Percentiles rank a stretch among this genome's conserved stretches.
These are phyloP conservation scores for Neurospora africana DNA, from an alignment of 495 filamentous ascomycete genomes.

Conservation along the genomic window DNA sequence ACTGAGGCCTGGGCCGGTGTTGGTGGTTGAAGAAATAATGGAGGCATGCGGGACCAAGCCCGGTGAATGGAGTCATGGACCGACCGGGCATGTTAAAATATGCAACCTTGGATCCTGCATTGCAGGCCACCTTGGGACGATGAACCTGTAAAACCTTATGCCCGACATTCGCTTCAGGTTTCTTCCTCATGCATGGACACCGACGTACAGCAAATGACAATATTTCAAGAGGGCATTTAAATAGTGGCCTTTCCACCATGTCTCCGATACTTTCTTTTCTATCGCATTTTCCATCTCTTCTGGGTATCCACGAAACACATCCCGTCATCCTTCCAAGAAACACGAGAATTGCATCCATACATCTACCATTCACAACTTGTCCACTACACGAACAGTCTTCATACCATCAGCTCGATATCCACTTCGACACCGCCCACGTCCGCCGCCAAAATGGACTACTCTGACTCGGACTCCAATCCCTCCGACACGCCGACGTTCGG, in stretches of 20 bases:
- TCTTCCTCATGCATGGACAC: background rate
- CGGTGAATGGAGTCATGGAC: background rate
- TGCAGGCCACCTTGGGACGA: background rate
- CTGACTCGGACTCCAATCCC: background rate
- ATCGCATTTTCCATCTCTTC: background rate
- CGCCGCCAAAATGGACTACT: background rate
- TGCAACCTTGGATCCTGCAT: background rate
- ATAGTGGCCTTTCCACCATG: background rate
- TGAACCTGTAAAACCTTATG: background rate
- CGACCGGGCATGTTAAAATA: background rate
- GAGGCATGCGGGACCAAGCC: background rate
- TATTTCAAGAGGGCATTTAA: background rate
- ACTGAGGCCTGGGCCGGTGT: background rate
- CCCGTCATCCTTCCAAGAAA: background rate
- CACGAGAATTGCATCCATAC: background rate
- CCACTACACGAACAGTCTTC: background rate
- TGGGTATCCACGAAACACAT: background rate
- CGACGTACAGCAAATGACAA: background rate
- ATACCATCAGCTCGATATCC: background rate
- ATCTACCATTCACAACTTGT: background rate
- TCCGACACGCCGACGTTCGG: background rate
- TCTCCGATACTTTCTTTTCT: background rate
- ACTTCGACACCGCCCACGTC: background rate
- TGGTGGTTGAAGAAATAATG: background rate
- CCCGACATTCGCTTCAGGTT: too few relatives aligned